phyloP scores from a whole-genome alignment of 2,329 filamentous ascomycete species.

The Claviceps pazoutovae region DNA sequence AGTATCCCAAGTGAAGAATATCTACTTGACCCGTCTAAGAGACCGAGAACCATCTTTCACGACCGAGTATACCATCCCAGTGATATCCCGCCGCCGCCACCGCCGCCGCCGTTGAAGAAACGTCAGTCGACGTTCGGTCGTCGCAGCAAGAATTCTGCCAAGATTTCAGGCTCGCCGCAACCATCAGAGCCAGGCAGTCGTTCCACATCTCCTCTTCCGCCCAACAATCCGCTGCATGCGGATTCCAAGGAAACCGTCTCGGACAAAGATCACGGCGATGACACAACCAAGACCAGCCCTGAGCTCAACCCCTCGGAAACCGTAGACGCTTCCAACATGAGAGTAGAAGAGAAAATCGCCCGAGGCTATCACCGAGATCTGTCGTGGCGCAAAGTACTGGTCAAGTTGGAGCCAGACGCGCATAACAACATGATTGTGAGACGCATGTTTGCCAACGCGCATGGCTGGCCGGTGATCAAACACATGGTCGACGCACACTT shows the following conservation, averaged over 20 bases:
- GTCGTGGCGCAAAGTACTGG: slow-evolving; percentile 92
- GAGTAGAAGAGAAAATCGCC: slow-evolving; percentile 95
- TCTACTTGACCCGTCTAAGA: slow-evolving; percentile 66
- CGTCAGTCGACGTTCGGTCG: slow-evolving; percentile 25
- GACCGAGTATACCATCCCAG: slow-evolving; percentile 88
- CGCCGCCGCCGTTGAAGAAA: slow-evolving; percentile 53
- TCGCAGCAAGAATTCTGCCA: slow-evolving; percentile 18
- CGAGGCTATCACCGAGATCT: slow-evolving; percentile 84
- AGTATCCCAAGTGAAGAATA: slow-evolving; percentile 72
- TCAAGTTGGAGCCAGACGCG: slow-evolving; percentile 87
- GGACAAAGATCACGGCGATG: slow-evolving; percentile 39
- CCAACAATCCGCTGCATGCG: slow-evolving; percentile 20
- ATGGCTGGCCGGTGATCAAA: slow-evolving; percentile 93
- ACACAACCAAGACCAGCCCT: slow-evolving; percentile 31
- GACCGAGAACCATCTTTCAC: slow-evolving; percentile 87
- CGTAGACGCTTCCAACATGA: slow-evolving; percentile 55
- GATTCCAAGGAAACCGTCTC: slow-evolving; percentile 27
- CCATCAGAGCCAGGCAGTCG: slow-evolving; percentile 13
- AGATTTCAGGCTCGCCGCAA: slow-evolving; percentile 12
- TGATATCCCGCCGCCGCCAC: slow-evolving; percentile 79
- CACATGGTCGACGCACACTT: slow-evolving; percentile 94
- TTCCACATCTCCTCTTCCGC: slow-evolving; percentile 20
- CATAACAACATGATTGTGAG: slow-evolving; percentile 98
- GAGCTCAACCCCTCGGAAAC: slow-evolving; percentile 24
- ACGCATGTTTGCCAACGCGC: slow-evolving; percentile 92